Base-by-base conservation (phyloP, 768 basidiomycete genomes). In the Leccinum uliginosum region DNA sequence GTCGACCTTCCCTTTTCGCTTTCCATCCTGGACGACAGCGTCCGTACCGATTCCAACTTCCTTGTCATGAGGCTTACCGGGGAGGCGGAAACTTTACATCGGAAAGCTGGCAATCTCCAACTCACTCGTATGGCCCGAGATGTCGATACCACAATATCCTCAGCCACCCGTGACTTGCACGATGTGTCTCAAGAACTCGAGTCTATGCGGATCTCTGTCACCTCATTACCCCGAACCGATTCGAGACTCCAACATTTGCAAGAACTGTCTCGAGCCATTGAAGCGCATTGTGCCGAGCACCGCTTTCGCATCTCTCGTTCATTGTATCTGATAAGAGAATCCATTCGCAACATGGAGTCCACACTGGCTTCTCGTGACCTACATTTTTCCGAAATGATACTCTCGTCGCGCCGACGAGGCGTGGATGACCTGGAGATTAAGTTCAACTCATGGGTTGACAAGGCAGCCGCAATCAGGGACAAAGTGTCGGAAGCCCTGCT, bases 41-140 rank as follows among this genome's bases (percentile, higher is more conserved):
- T 91, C 56, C 85, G 91, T 29, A 67, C 79, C 12, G 85, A 90
- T 66, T 80, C 80, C 46, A 91, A 93, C 67, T 71, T 81, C n/a
- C 83, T 83, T 62, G 74, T 83, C 50, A 82, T 91, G 74, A 74
- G 80, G 56, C 77, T 91, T 15, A 76, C 76, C 4, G 83, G 83
- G n/a, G 76, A 72, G 27, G 56, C 84, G 34, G 81, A 84, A 53
- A 67, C 65, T 10, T 68, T 91, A 30, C 68, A 76, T 19, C 76
- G 78, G 54, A 76, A 80, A 44, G 72, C 74, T 14, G 70, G 74
- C 29, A 79, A 81, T 59, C 71, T 87, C 55, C 73, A 75, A 24
- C 70, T 87, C 19, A 80, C 83, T 14, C 73, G 73, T 32, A 74
- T 83, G 60, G 83, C 85, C 4, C 82, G 77, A 54, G 72, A 75